These are phyloP conservation scores for Ophiocordyceps australis DNA, from an alignment of 2,329 filamentous ascomycete species.

Conservation along the genomic window DNA sequence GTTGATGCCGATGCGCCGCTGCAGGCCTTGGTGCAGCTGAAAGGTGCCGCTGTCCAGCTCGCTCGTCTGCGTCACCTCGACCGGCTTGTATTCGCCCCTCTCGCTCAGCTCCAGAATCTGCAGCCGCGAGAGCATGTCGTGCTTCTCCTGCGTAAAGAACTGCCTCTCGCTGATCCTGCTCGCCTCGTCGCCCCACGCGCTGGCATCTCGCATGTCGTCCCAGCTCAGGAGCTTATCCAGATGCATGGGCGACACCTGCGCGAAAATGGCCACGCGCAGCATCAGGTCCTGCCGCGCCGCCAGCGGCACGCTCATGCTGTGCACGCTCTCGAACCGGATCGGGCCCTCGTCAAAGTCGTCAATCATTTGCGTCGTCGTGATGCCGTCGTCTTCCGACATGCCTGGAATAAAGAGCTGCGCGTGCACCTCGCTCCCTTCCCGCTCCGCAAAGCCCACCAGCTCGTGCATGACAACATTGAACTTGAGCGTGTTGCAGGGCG, in stretches of 20 bases:
- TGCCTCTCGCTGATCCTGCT: conserved; percentile 77
- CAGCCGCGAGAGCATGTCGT: conserved; percentile 76
- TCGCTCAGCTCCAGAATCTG: conserved; percentile 88
- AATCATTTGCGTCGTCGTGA: conserved; percentile 91
- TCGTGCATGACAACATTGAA: conserved; percentile 99
- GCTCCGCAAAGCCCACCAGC: conserved; percentile 81
- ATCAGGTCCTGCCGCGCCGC: conserved; percentile 51
- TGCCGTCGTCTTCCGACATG: conserved; percentile 73
- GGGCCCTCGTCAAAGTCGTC: conserved; percentile 84
- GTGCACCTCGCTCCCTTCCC: conserved; percentile 89
- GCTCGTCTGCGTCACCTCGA: conserved; percentile 77
- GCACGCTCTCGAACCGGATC: conserved; percentile 89
- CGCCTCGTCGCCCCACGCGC: conserved; percentile 34
- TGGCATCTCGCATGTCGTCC: conserved; percentile 89
- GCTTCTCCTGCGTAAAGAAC: conserved; percentile 82
- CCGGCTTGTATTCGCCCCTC: conserved; percentile 74
- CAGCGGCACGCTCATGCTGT: conserved; percentile 88
- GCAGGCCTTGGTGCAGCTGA: conserved; percentile 86
- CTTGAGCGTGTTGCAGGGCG: conserved; percentile 80
- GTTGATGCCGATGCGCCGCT: conserved; percentile 72
- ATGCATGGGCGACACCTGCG: conserved; percentile 81
- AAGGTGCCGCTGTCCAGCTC: conserved; percentile 80
- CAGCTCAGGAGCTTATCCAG: conserved; percentile 93
- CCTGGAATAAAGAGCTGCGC: conserved; percentile 93
- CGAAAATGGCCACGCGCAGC: conserved; percentile 78